phyloP scores from a whole-genome alignment of 164 flowering plant species.

The Paratinospora sagittata region DNA sequence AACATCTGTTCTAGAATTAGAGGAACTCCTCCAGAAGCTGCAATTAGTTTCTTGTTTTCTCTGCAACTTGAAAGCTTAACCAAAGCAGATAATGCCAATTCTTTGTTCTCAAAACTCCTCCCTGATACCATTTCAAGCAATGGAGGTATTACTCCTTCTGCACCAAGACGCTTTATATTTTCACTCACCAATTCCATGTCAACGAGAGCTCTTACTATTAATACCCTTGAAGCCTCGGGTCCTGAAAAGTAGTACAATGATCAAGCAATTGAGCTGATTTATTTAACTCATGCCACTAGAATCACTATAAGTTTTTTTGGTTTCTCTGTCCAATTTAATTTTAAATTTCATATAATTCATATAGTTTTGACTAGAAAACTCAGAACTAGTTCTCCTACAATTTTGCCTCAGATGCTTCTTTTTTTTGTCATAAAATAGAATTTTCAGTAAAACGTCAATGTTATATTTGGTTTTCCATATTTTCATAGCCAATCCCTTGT shows the following conservation, averaged over 20 bases:
- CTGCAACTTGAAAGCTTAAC: slow-evolving; percentile 39
- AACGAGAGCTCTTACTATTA: slow-evolving; percentile 36
- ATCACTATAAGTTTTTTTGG: neutral
- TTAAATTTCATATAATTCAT: neutral
- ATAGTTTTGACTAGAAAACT: neutral
- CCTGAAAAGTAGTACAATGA: slow-evolving; percentile 30
- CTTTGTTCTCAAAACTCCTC: slow-evolving; percentile 38
- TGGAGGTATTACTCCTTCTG: slow-evolving; percentile 51
- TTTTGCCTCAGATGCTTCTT: neutral
- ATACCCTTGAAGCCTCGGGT: slow-evolving; percentile 36
- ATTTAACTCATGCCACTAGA: neutral
- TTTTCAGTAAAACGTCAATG: neutral
- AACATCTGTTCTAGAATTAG: slow-evolving; percentile 33
- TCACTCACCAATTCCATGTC: slow-evolving; percentile 43
- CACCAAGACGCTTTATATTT: slow-evolving; percentile 46
- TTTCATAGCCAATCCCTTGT: neutral
- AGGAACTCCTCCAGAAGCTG: slow-evolving; percentile 54
- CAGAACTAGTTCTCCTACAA: neutral
- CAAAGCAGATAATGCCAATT: slow-evolving; percentile 39
- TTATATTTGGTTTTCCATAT: neutral
- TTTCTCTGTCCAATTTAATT: too few relatives aligned
- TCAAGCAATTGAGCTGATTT: neutral
- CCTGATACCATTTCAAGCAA: slow-evolving; percentile 54
- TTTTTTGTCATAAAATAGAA: neutral
- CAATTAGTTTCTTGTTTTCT: slow-evolving; percentile 43